Evolutionary conservation across 164 flowering plant genomes (phyloP), one percentile per base, ranked within the genome.

Genomic region (Macadamia integrifolia): DNA sequence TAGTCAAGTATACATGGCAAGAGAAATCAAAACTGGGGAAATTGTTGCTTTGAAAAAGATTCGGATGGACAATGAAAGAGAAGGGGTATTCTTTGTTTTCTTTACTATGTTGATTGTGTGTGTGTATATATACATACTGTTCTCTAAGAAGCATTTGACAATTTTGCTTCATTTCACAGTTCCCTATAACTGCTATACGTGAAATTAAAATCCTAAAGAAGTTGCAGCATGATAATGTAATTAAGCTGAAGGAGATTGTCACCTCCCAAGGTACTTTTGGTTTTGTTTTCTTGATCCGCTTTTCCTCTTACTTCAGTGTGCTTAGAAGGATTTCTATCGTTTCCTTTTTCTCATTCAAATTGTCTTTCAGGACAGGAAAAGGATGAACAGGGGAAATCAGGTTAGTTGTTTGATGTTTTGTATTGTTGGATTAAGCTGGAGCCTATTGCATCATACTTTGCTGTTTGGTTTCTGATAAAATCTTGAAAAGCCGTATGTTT

Each of bases 1-100:
- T 92, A 93, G 98, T 55, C 96, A 90, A 81, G 98, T 94, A 13
- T 94, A 84, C 85, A 92, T 88, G 97, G 98, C 98, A 14, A 87
- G 73, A 77, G 98, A 94, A 77, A 86, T 76, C 40, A 75, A 71
- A 69, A 90, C 97, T 0, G 98, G 98, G 48, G 97, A 90, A 77
- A 87, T 92, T 74, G 98, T 92, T 71, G 98, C 98, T 64, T 75
- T 94, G 86, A 94, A 94, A 68, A 94, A 87, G 77, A 94, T 94
- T 60, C 82, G 97, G 32, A 92, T 92, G 97, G 98, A 94, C 74
- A 92, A 92, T 79, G 97, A 92, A 69, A 85, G 88, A 81, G 97
- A 94, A 76, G 98, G 98, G 86, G 97, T 91, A 87, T 58, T 67
- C 49, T 40, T 62, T 62, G 29, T 30, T 40, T 66, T n/a, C 28